phyloP scores from a whole-genome alignment of 352 stramenopile genomes.

The Pelagophyceae sp. region DNA sequence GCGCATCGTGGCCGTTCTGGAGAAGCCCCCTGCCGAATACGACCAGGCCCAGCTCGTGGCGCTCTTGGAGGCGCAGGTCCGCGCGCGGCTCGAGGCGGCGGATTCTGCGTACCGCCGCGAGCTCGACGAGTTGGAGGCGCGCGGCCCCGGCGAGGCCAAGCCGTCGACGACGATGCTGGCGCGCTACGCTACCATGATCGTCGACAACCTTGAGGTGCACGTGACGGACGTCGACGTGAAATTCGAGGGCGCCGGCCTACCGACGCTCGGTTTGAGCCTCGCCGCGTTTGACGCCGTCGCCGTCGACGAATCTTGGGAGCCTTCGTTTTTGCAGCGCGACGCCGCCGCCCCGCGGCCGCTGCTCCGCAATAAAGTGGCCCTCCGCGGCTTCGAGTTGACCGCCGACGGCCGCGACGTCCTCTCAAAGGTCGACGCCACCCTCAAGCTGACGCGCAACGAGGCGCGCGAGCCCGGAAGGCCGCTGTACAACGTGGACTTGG shows the following conservation, averaged over 20 bases:
- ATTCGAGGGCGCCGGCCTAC: conserved; percentile 31
- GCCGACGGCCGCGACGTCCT: conserved; percentile 22
- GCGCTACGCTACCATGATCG: conserved; percentile 31
- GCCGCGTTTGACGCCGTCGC: conserved; percentile 31
- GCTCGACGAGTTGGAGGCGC: not conserved
- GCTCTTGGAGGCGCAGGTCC: not conserved
- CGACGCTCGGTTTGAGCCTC: conserved; percentile 31
- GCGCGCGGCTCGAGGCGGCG: not conserved
- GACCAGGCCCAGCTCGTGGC: conserved; percentile 20
- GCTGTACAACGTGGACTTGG: conserved; percentile 3
- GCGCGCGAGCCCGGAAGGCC: not conserved
- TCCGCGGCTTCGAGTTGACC: conserved; percentile 31
- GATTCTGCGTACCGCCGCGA: not conserved
- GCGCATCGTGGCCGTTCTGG: conserved; percentile 31
- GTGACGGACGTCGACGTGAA: conserved; percentile 44
- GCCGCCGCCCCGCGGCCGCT: too few species aligned
- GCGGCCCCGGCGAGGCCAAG: too few species aligned
- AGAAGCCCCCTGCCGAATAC: conserved; percentile 24
- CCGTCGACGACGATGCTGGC: too few species aligned
- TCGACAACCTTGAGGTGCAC: conserved; percentile 48
- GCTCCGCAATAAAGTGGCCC: conserved; percentile 26
- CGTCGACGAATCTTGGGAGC: conserved; percentile 28
- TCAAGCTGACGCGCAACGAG: not conserved
- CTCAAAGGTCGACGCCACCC: not conserved
- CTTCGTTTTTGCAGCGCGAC: conserved; percentile 29